Evolutionary conservation across 176 grass and related monocot species (phyloP), one percentile per base, ranked within the genome.

Genomic region (Aegilops umbellulata): DNA sequence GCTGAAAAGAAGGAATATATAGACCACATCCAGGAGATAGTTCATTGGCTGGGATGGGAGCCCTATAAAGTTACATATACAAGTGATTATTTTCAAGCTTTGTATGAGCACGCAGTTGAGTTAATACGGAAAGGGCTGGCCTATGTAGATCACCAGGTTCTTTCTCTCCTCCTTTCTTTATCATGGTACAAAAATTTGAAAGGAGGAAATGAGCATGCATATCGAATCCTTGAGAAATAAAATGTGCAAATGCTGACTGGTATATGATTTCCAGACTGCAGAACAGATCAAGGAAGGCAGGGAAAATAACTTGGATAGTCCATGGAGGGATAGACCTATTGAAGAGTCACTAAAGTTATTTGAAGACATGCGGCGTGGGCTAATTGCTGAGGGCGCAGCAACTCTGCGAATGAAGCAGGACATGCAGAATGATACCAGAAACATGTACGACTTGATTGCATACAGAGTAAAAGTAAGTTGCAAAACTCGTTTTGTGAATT

Each of bases 371-470:
- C 87, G 79, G 80, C 31, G 76, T 66, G 97, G 97, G 30, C 66
- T 95, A 84, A 99, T 99, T 39, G 92, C 87, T 61, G 94, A 99
- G 65, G 90, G 97, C 5, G 78, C 90, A 84, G 97, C 97, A 87
- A 99, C 94, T 47, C 94, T 99, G 47, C 83, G 94, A 87, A 86
- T 99, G 92, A 99, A 99, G 78, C 94, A 96, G 81, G 97, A 99
- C 82, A 99, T 99, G 97, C 97, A 99, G 84, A 99, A 90, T 78
- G 92, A 99, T 8, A 99, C 96, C 73, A 99, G 94, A 89, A 99
- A 99, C 62, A 96, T 99, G 94, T 94, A 91, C 74, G 94, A 99
- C 67, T 87, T 99, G 46, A 96, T 99, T 78, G 97, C 97, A 77
- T 99, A 99, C 82, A 91, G 97, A 77, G 90, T 99, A 88, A 96